These are phyloP conservation scores for Xerophyta viscosa DNA, from an alignment of 106 monocot genomes.

Conservation along the genomic window DNA sequence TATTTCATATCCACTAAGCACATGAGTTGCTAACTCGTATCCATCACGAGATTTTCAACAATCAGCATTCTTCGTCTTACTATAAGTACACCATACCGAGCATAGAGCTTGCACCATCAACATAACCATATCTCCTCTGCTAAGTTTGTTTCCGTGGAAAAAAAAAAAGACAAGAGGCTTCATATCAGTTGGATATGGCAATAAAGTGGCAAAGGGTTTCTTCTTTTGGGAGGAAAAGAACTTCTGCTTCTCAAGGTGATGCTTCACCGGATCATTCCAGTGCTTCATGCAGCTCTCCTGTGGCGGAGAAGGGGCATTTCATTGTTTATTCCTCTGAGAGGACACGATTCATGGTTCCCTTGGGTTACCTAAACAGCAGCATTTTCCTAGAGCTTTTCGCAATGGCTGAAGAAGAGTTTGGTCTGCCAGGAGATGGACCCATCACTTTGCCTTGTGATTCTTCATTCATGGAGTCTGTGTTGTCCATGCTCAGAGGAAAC, in stretches of 20 bases:
- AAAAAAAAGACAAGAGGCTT: background rate
- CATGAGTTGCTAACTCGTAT: too few species aligned
- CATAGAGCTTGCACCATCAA: too few species aligned
- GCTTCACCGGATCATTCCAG: background rate
- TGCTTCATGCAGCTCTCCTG: background rate
- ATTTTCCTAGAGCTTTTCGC: conserved; percentile 11
- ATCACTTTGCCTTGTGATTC: conserved; percentile 15
- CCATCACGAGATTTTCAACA: too few species aligned
- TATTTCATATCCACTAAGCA: too few species aligned
- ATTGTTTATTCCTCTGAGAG: conserved; percentile 29
- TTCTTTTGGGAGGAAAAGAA: conserved; percentile 4
- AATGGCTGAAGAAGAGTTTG: conserved; percentile 16
- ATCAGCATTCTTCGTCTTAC: too few species aligned
- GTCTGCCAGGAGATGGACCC: conserved; percentile 11
- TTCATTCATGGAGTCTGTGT: background rate
- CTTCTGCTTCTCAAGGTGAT: background rate
- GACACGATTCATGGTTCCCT: conserved; percentile 14
- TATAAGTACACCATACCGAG: too few species aligned
- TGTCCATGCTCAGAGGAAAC: background rate
- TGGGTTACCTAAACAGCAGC: conserved; percentile 11
- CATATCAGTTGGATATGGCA: conserved; percentile 5
- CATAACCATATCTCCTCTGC: too few species aligned
- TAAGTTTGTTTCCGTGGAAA: too few species aligned
- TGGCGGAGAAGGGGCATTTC: conserved; percentile 29
- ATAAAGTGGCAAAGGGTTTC: conserved; percentile 6